Evolutionary conservation across 73 alveolate species (phyloP), one percentile per base, ranked within the genome.

Genomic region (Blepharisma japonicum): DNA sequence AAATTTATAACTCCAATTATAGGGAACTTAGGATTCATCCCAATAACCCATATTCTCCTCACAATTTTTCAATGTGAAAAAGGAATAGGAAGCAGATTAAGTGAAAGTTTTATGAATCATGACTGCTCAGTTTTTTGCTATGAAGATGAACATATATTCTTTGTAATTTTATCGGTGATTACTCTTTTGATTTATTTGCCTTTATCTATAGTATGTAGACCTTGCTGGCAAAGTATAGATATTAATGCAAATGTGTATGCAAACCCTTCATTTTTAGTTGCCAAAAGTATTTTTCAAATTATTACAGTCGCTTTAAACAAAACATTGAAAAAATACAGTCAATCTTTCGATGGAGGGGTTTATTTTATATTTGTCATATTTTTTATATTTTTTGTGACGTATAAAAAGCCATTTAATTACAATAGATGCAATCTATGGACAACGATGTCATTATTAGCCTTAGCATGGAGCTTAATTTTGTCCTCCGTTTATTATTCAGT

Each of bases 351-450:
- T 25, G 74, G 74, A 61, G 42, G 42, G 42, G 3, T 32, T 32
- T 32, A 32, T 32, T 32, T 32, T 32, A 32, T 32, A 32, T 20
- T 61, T 18, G 74, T 25, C 47, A 2, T 61, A 14, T 8, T 61
- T 61, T 61, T 61, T 8, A 20, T 61, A 18, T 25, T 61, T 5
- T 20, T 61, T 14, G 38, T 61, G 14, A 14, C 14, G 2, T 61
- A n/a, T 61, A 14, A 9, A n/a, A 61, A 61, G 46, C 74, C 74
- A 14, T 61, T 1, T 61, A 61, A 61, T 25, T 61, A 61, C 46
- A 14, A n/a, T 14, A n/a, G 74, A n/a, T 14, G 18, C 14, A 61
- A 61, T 25, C 39, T 61, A 9, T 61, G 74, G 74, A 61, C 42
- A 32, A 32, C 42, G 3, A 32, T 32, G 3, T 32, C 42, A 32